These are phyloP conservation scores for Saussurea involucrata DNA, from an alignment of 129 eudicot genomes.

Conservation along the genomic window DNA sequence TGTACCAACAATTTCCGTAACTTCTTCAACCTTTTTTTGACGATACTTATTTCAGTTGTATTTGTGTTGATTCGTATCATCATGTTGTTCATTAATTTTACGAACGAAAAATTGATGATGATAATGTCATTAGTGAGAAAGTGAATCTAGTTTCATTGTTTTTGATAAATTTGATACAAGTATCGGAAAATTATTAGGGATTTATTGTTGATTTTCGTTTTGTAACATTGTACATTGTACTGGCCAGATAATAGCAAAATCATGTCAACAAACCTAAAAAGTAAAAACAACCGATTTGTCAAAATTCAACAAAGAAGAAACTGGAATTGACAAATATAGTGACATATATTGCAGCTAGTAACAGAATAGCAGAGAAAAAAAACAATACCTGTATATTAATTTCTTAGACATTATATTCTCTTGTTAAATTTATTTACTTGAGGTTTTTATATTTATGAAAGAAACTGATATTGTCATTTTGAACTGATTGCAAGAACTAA, in stretches of 20 bases:
- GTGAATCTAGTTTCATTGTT: conserved; percentile 4
- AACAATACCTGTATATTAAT: neutral
- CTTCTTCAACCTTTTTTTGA: neutral
- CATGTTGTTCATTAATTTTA: conserved; percentile 4
- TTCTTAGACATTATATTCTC: neutral
- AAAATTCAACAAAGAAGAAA: neutral
- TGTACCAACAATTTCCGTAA: neutral
- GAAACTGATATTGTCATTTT: neutral
- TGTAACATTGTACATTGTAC: neutral
- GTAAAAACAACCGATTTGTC: neutral
- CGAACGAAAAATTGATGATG: neutral
- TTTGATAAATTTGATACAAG: neutral
- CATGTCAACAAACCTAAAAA: neutral
- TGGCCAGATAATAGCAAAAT: neutral
- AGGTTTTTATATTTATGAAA: neutral
- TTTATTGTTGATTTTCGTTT: neutral
- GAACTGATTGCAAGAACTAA: neutral
- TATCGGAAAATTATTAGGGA: neutral
- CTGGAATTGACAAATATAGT: neutral
- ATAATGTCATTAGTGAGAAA: conserved; percentile 13
- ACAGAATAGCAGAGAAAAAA: neutral
- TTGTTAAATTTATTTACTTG: neutral
- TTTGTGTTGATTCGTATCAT: neutral
- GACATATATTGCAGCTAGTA: neutral
- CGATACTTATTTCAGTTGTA: neutral